Conservation (phyloP, 495 filamentous ascomycete species). For the Penicillium waksmanii region DNA sequence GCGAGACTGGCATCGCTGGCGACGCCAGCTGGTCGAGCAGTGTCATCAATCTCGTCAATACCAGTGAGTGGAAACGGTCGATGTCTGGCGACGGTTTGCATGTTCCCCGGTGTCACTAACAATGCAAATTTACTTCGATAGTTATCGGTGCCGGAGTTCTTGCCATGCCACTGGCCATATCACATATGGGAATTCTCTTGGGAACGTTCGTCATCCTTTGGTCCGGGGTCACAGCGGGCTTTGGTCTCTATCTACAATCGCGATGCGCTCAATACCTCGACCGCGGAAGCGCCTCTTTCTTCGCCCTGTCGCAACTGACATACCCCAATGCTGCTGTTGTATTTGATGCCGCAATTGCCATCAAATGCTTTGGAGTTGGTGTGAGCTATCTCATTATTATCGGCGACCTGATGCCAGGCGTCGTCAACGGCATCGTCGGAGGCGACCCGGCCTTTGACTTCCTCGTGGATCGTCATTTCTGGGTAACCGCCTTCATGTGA, state of each 20-base stretch:
- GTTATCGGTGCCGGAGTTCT: slow-evolving; percentile 93
- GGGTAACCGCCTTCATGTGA: slow-evolving; percentile 97
- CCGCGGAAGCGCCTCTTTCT: slow-evolving; percentile 80
- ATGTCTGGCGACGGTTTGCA: not conserved
- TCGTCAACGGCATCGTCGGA: slow-evolving; percentile 75
- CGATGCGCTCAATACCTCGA: slow-evolving; percentile 92
- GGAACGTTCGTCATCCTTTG: slow-evolving; percentile 86
- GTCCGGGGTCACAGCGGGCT: slow-evolving; percentile 85
- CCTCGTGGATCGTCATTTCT: slow-evolving; percentile 88
- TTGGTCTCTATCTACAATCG: slow-evolving; percentile 93
- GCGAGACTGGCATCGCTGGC: slow-evolving; percentile 57
- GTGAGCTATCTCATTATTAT: slow-evolving; percentile 99
- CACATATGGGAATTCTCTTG: slow-evolving; percentile 85
- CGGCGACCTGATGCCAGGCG: slow-evolving; percentile 96
- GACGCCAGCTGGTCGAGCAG: slow-evolving; percentile 89
- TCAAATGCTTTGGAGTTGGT: slow-evolving; percentile 97
- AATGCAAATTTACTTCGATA: slow-evolving; percentile 32
- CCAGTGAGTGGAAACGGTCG: slow-evolving; percentile 53
- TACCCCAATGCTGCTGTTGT: slow-evolving; percentile 96
- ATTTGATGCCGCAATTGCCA: slow-evolving; percentile 94
- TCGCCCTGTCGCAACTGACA: slow-evolving; percentile 90
- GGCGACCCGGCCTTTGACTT: slow-evolving; percentile 64
- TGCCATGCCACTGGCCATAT: slow-evolving; percentile 91
- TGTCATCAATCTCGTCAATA: slow-evolving; percentile 94
- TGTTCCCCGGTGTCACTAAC: not conserved